These are phyloP conservation scores for Trichoderma koningii DNA, from an alignment of 2,329 filamentous ascomycete genomes.

Conservation along the genomic window DNA sequence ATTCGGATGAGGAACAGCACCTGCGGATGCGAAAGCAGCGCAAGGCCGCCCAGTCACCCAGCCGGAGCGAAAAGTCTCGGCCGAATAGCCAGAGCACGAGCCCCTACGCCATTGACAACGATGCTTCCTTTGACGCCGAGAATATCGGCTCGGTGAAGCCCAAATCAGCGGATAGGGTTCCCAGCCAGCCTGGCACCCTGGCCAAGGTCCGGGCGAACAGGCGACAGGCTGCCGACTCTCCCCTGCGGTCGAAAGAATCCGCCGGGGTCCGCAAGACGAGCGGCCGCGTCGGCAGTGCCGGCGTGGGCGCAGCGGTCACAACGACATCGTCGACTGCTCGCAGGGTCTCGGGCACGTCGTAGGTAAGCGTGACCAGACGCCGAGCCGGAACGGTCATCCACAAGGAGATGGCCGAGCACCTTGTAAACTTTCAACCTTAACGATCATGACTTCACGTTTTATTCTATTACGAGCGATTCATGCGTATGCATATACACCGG, in stretches of 20 bases:
- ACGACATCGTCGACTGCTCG: conserved; percentile 51
- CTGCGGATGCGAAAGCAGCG: conserved; percentile 71
- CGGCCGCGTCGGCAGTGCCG: conserved; percentile 63
- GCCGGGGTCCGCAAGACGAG: conserved; percentile 66
- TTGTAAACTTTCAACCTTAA: conserved; percentile 36
- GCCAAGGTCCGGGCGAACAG: conserved; percentile 67
- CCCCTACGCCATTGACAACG: conserved; percentile 65
- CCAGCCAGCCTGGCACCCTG: conserved; percentile 58
- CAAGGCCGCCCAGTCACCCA: conserved; percentile 65
- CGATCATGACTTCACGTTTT: conserved; percentile 46
- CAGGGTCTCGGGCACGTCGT: conserved; percentile 53
- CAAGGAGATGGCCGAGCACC: conserved; percentile 22
- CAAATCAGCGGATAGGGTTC: conserved; percentile 59
- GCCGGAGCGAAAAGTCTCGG: conserved; percentile 62
- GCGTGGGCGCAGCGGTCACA: conserved; percentile 45
- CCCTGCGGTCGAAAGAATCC: conserved; percentile 54
- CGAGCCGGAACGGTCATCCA: conserved; percentile 16
- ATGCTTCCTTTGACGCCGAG: conserved; percentile 69
- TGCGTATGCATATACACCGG: conserved; percentile 49
- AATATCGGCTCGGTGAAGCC: conserved; percentile 65
- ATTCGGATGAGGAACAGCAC: conserved; percentile 82
- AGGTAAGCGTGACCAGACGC: conserved; percentile 30
- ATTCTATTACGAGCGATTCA: conserved; percentile 45
- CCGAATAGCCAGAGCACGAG: conserved; percentile 77
- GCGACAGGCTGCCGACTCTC: conserved; percentile 50